Evolutionary conservation across 371 early-diverging fungal genomes (phyloP), one percentile per base, ranked within the genome.

Genomic region (Phascolomyces articulosus): DNA sequence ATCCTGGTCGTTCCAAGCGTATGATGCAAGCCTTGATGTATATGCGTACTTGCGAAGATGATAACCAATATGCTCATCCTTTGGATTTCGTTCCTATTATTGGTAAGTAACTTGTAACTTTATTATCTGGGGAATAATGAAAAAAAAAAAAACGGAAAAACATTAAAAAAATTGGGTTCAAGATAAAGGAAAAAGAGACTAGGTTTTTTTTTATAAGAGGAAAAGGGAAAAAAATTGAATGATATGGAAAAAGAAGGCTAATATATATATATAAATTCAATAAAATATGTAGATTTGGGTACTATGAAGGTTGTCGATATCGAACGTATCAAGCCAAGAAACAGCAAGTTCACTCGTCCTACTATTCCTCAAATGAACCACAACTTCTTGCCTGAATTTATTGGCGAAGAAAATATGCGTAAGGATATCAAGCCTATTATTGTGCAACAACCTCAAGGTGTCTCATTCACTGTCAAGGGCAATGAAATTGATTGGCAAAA

Each of bases 401-500:
- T 83, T 62, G 77, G 78, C n/a, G 75, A 77, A 20, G 70, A 82
- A 27, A 77, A 78, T 51, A 72, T 60, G 48, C 75, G 81, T 27
- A 80, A 83, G 65, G 82, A 80, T 59, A 55, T 84, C 54, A 84
- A 84, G 68, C 85, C 85, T n/a, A 71, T 84, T 61, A 66, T 79
- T 31, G 68, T 84, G 16, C 79, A 78, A 63, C 85, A 84, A 55
- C 85, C 85, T 34, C 75, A 80, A 61, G 85, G 85, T 63, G 81
- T 83, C 21, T 80, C 80, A 40, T 84, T 84, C 64, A 77, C 67
- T 41, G 77, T 84, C 29, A 73, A 69, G 48, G 85, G 83, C 53
- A 73, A 72, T 38, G 80, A 78, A 60, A 80, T 84, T 55, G 79
- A 79, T 53, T 84, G 85, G 85, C 83, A 84, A 77, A 84, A 84